Base-by-base conservation (phyloP, 192 early-diverging fungal genomes). In the Oehlia diaphana region DNA sequence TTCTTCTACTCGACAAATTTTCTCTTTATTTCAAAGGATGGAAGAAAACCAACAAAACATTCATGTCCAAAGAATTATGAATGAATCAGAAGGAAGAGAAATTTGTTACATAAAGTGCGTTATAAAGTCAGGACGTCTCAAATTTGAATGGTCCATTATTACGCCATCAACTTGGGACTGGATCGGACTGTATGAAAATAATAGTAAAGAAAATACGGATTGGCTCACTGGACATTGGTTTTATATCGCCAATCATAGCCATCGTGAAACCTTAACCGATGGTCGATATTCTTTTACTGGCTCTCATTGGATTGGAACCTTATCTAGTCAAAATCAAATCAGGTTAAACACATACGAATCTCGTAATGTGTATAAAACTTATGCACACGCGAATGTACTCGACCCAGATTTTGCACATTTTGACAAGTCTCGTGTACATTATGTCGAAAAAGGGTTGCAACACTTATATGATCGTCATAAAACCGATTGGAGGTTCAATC, bases 171-270 rank as follows among this genome's bases (percentile, higher is more conserved):
- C 5, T 8, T 72, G 70, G 70, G 70, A 72, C 37, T 72, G 70
- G 70, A 72, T 74, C 5, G 49, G 50, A 33, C 21, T 74, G 6
- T 74, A 58, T 58, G 47, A 74, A 4, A 7, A 74, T 37, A 31
- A 13, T 6, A 49, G 49, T 3, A 74, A 53, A 74, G 19, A 31
- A 74, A 74, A 74, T 74, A 74, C 16, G 9, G 4, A 74, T 39
- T 74, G 72, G 49, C 72, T 74, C 26, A 53, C 61, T 74, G 31
- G 61, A 2, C 61, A 63, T 63, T 76, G 74, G 74, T 75, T 76
- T 37, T 76, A 76, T 39, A 61, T 76, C 1, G n/a, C 19, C 0
- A 76, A 44, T 2, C 31, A 76, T 63, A 39, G 74, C 14, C 14
- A 39, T n/a, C 16, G 33, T 63, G 14, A 8, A 35, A 61, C 19